Conservation (phyloP, 1,139 yeast species). For the Yamadazyma songkhlaensis region DNA sequence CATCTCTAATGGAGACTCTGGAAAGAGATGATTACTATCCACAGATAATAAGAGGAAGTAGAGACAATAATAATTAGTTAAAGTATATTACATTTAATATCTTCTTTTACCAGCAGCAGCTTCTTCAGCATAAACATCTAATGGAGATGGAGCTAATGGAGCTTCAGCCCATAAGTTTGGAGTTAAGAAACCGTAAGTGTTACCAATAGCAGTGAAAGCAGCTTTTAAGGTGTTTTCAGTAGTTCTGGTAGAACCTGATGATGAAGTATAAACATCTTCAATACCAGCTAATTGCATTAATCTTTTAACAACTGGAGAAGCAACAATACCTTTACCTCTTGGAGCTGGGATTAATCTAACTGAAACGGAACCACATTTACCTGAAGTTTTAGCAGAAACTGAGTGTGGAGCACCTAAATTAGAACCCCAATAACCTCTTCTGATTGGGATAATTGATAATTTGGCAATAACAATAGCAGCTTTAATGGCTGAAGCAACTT, state of each 20-base stretch:
- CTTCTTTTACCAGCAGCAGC: constrained; percentile 75
- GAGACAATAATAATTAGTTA: not conserved
- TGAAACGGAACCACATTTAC: constrained; percentile 99
- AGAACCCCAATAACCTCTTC: constrained; percentile 99
- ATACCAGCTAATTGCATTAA: constrained; percentile 99
- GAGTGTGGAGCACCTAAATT: constrained; percentile 99
- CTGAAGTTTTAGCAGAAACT: constrained; percentile 95
- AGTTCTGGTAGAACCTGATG: constrained; percentile 99
- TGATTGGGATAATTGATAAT: constrained; percentile 97
- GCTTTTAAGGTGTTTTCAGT: constrained; percentile 99
- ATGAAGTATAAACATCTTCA: constrained; percentile 98
- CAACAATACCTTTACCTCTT: constrained; percentile 99
- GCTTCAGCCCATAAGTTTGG: constrained; percentile 97
- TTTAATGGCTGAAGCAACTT: constrained; percentile 99
- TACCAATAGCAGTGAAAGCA: constrained; percentile 98
- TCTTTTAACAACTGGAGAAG: constrained; percentile 99
- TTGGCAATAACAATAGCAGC: constrained; percentile 99
- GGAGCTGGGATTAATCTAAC: constrained; percentile 99
- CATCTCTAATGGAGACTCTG: too few species aligned
- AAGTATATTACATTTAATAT: constrained; percentile 37
- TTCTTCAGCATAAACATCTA: constrained; percentile 89
- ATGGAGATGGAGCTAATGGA: constrained; percentile 85
- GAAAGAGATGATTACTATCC: too few species aligned
- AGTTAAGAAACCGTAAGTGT: constrained; percentile 99
- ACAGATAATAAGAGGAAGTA: too few species aligned